These are phyloP conservation scores for Botrytis elliptica DNA, from an alignment of 2,329 filamentous ascomycete genomes.

Conservation along the genomic window DNA sequence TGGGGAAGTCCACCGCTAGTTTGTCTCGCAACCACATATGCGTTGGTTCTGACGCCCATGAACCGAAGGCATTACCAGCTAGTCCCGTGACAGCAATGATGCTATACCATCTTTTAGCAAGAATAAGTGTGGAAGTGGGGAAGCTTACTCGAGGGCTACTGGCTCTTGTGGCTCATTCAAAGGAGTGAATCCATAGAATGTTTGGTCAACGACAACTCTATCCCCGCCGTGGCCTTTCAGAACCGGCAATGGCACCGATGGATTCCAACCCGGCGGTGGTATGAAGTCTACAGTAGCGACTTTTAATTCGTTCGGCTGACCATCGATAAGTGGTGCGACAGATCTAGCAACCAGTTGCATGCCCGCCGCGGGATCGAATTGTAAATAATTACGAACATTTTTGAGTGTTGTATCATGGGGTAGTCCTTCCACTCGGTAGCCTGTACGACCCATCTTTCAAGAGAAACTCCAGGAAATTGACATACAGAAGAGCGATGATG, in stretches of 20 bases:
- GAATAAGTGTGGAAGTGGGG: neutral
- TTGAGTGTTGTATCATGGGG: constrained; percentile 15
- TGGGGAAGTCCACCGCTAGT: constrained; percentile 39
- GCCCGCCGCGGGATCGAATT: constrained; percentile 2
- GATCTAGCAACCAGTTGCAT: constrained; percentile 17
- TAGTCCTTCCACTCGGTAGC: constrained; percentile 19
- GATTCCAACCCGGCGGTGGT: constrained; percentile 14
- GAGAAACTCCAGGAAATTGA: neutral
- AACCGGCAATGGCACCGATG: constrained; percentile 6
- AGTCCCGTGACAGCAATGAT: constrained; percentile 46
- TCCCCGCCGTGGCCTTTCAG: constrained; percentile 11
- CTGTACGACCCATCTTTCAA: constrained; percentile 16
- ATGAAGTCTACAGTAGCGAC: constrained; percentile 21
- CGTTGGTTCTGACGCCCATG: constrained; percentile 41
- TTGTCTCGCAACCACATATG: constrained; percentile 42
- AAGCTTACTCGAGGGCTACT: constrained; percentile 17
- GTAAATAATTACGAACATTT: constrained; percentile 13
- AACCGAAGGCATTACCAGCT: constrained; percentile 42
- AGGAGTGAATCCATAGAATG: constrained; percentile 21
- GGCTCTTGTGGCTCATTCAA: constrained; percentile 14
- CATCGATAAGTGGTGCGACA: constrained; percentile 14
- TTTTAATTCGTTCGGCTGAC: constrained; percentile 6
- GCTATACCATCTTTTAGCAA: constrained; percentile 8
- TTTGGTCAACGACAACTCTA: constrained; percentile 20
- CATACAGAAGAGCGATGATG: neutral